These are phyloP conservation scores for Sicyos baderoa DNA, from an alignment of 306 rosid genomes.

Conservation along the genomic window DNA sequence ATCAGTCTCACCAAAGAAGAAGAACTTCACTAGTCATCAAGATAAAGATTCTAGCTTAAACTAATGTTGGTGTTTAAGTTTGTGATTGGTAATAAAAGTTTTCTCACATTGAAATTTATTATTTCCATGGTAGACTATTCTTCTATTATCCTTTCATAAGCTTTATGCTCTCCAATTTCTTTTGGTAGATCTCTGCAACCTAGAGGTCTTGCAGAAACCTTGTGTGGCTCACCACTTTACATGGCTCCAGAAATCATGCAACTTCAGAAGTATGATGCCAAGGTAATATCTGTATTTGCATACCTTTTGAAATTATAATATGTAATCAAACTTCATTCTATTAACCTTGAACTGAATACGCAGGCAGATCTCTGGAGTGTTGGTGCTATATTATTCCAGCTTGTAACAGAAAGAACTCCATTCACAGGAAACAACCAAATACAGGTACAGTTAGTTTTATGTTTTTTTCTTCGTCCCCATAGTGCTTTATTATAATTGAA, in stretches of 20 bases:
- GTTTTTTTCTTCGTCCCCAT: background rate
- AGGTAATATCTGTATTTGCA: slow-evolving; percentile 49
- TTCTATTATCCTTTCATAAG: background rate
- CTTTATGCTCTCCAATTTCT: slow-evolving; percentile 17
- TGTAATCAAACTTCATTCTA: slow-evolving; percentile 25
- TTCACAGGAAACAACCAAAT: slow-evolving; percentile 86
- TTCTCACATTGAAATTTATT: background rate
- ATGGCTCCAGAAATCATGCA: slow-evolving; percentile 99
- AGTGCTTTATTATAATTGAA: background rate
- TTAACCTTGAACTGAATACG: slow-evolving; percentile 41
- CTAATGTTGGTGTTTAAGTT: slow-evolving; percentile 8
- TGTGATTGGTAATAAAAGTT: slow-evolving; percentile 9
- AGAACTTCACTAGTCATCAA: slow-evolving; percentile 1
- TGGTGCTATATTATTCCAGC: slow-evolving; percentile 88
- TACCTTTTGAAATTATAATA: background rate
- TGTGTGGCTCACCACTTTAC: slow-evolving; percentile 99
- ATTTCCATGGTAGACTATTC: background rate
- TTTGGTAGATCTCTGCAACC: slow-evolving; percentile 82
- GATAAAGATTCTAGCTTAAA: slow-evolving; percentile 12
- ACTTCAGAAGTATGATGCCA: slow-evolving; percentile 94
- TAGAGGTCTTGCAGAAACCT: slow-evolving; percentile 90
- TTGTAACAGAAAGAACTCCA: slow-evolving; percentile 89
- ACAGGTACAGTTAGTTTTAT: slow-evolving; percentile 43
- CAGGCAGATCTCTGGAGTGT: slow-evolving; percentile 99
- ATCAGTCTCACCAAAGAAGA: slow-evolving; percentile 4